Evolutionary conservation across 768 basidiomycete species (phyloP).

Genomic region (Hemileccinum rubropunctum): DNA sequence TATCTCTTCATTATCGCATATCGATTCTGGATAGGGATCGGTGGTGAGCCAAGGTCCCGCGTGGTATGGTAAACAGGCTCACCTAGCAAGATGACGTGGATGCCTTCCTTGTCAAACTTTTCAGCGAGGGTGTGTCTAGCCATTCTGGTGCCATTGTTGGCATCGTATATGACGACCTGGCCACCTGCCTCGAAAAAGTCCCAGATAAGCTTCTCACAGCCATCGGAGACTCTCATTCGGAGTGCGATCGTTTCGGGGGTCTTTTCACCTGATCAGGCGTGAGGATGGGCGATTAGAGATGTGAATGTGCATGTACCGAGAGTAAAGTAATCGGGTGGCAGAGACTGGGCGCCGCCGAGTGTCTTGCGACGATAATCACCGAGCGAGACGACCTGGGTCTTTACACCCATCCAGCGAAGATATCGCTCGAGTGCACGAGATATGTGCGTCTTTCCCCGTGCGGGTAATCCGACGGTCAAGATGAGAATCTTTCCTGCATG

Average conservation of each 20-base stretch:
- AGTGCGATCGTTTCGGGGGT: constrained; percentile 76
- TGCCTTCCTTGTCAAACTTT: constrained; percentile 80
- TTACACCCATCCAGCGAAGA: constrained; percentile 96
- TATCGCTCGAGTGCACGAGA: constrained; percentile 96
- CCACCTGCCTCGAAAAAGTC: constrained; percentile 85
- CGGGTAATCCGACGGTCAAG: constrained; percentile 89
- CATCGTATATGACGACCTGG: constrained; percentile 98
- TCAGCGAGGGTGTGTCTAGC: constrained; percentile 70
- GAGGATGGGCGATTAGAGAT: neutral
- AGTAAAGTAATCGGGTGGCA: constrained; percentile 92
- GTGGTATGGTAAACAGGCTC: constrained; percentile 11
- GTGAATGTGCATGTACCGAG: constrained; percentile 49
- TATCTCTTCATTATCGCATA: constrained; percentile 90
- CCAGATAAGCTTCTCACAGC: constrained; percentile 88
- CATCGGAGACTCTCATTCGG: constrained; percentile 67
- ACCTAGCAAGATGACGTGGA: constrained; percentile 95
- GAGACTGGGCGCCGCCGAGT: constrained; percentile 80
- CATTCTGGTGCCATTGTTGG: constrained; percentile 82
- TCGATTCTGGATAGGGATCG: constrained; percentile 56
- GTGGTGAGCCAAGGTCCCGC: constrained; percentile 3
- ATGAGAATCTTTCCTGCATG: constrained; percentile 96
- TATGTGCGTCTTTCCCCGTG: constrained; percentile 95
- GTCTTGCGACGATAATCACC: constrained; percentile 93
- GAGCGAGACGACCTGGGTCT: constrained; percentile 90
- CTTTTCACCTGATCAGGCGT: constrained; percentile 59